Conservation (phyloP, 805 yeast genomes). For the Yarrowia phangngaensis region DNA sequence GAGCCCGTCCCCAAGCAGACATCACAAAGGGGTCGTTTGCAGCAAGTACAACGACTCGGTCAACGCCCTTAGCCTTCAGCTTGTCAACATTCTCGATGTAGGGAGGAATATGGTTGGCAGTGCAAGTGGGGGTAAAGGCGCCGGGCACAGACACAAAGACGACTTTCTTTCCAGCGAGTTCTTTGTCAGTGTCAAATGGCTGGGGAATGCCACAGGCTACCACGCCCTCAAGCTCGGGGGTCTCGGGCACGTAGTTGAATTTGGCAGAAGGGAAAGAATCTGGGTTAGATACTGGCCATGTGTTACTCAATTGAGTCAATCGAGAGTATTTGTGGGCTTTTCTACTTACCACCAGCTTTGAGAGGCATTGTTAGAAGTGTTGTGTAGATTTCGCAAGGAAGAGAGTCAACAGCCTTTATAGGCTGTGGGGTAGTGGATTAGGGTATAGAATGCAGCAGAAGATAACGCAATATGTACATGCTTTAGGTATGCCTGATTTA, state of each 20-base stretch:
- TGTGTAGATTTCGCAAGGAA: not conserved
- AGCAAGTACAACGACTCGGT: conserved; percentile 57
- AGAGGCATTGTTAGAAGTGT: conserved; percentile 12
- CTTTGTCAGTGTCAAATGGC: conserved; percentile 39
- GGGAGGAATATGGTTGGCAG: conserved; percentile 68
- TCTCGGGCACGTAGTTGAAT: conserved; percentile 39
- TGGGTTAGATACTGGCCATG: not conserved
- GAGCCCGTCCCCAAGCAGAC: conserved; percentile 62
- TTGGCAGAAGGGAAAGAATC: conserved; percentile 29
- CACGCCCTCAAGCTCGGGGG: conserved; percentile 34
- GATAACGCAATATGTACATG: conserved; percentile 23
- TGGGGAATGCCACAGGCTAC: conserved; percentile 43
- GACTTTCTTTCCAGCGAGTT: conserved; percentile 48
- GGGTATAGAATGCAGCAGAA: conserved; percentile 23
- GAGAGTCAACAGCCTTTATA: not conserved
- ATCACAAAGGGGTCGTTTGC: conserved; percentile 70
- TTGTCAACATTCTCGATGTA: conserved; percentile 50
- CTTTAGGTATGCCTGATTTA: conserved; percentile 1
- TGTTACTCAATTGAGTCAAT: not conserved
- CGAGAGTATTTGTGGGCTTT: not conserved
- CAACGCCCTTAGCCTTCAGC: conserved; percentile 58
- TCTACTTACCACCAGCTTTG: conserved; percentile 22
- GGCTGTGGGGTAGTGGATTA: not conserved
- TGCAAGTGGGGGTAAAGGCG: conserved; percentile 82
- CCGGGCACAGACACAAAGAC: conserved; percentile 78